A percentile compares a stretch with the other conserved stretches of the same genome.
phyloP scores from a whole-genome alignment of 176 grass and related monocot genomes.

The Lolium perenne region DNA sequence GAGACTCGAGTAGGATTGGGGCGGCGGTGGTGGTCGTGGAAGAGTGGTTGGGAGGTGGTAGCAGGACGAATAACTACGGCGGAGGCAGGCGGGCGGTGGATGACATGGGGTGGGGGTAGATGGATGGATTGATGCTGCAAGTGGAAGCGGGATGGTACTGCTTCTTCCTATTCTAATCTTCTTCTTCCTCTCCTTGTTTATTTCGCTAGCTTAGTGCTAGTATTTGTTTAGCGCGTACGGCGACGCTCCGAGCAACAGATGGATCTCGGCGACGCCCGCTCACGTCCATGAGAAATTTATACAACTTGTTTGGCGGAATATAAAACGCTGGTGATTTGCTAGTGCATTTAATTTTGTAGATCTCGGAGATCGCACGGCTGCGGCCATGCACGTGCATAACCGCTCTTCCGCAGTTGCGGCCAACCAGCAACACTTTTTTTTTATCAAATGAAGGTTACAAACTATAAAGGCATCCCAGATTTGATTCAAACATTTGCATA shows the following conservation, averaged over 20 bases:
- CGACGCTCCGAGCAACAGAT: slow-evolving; percentile 17
- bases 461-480: too few relatives aligned
- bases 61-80: slow-evolving; percentile 6
- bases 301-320: not conserved
- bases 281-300: not conserved
- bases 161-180: slow-evolving; percentile 1
- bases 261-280: slow-evolving; percentile 19
- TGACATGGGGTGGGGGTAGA: not conserved
- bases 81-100: slow-evolving; percentile 17
- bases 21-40: not conserved
- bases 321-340: not conserved
- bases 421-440: too few relatives aligned
- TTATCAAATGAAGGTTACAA: too few relatives aligned
- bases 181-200: not conserved
- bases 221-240: slow-evolving; percentile 41
- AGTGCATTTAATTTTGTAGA: not conserved
- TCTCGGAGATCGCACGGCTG: not conserved
- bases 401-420: too few relatives aligned
- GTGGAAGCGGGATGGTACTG: slow-evolving; percentile 1
- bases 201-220: not conserved
- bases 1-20: not conserved
- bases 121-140: not conserved
- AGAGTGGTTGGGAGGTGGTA: slow-evolving; percentile 24
- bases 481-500: too few relatives aligned
- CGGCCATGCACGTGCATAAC: not conserved